A percentile compares a stretch with the other conserved stretches of the same genome.
phyloP scores from a whole-genome alignment of 2,329 filamentous ascomycete genomes.

The Fusarium sp. region DNA sequence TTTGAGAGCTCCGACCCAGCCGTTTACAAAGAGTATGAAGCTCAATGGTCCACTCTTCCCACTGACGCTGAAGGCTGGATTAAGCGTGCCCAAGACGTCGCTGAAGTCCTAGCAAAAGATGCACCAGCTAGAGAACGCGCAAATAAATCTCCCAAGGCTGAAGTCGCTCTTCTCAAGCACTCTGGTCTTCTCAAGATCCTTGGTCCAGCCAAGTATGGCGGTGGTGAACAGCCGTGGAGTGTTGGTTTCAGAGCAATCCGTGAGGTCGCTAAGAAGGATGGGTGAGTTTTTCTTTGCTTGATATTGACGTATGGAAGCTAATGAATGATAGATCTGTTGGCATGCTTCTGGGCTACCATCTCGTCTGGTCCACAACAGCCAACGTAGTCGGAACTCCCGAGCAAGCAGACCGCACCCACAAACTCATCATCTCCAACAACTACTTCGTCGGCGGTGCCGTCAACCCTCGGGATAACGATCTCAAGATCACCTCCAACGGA shows the following conservation, averaged over 20 bases:
- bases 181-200: constrained; percentile 55
- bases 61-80: constrained; percentile 52
- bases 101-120: constrained; percentile 10
- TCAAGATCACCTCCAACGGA: constrained; percentile 61
- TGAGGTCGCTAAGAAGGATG: constrained; percentile 73
- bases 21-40: constrained; percentile 53
- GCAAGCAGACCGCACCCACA: constrained; percentile 67
- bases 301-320: fast-evolving
- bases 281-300: constrained; percentile 50
- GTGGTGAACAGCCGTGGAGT: constrained; percentile 58
- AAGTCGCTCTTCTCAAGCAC: constrained; percentile 56
- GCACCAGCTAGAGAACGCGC: constrained; percentile 50
- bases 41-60: constrained; percentile 52
- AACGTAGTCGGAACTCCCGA: constrained; percentile 48
- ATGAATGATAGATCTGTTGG: constrained; percentile 62
- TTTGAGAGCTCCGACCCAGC: constrained; percentile 50
- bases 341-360: constrained; percentile 59
- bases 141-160: constrained; percentile 56
- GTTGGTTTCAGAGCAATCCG: constrained; percentile 70
- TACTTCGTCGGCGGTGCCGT: constrained; percentile 75
- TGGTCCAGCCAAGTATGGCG: constrained; percentile 55
- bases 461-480: constrained; percentile 70
- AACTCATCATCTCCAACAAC: constrained; percentile 71
- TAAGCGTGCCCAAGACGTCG: constrained; percentile 42
- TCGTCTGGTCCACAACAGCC: constrained; percentile 17